phyloP scores from a whole-genome alignment of 768 basidiomycete species.

The Amanita brunnescens region DNA sequence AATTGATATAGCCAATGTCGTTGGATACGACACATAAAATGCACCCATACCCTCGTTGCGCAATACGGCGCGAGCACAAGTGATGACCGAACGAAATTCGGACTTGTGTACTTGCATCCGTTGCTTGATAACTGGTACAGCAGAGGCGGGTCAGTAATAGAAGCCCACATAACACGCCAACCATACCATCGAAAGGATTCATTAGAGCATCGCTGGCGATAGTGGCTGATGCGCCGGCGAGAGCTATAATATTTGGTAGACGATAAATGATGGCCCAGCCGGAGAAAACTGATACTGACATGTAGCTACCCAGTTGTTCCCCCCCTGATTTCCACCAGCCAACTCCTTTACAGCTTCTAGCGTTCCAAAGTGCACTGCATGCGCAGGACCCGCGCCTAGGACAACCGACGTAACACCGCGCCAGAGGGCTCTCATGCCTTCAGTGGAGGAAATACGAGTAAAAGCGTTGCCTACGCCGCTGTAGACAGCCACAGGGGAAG shows the following conservation, averaged over 20 bases:
- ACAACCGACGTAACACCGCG: constrained; percentile 94
- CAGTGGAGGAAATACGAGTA: constrained; percentile 86
- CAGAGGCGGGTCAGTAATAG: constrained; percentile 9
- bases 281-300: constrained; percentile 42
- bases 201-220: constrained; percentile 95
- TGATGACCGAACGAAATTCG: constrained; percentile 76
- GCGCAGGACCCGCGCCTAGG: constrained; percentile 94
- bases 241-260: constrained; percentile 36
- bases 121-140: constrained; percentile 86
- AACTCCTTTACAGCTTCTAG: constrained; percentile 94
- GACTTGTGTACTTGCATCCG: constrained; percentile 98
- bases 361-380: constrained; percentile 95
- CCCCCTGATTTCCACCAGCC: constrained; percentile 73
- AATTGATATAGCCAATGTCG: constrained; percentile 92
- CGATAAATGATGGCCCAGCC: background rate
- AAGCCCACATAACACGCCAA: background rate
- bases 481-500: constrained; percentile 80
- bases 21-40: constrained; percentile 98
- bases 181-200: constrained; percentile 98
- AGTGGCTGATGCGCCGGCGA: constrained; percentile 92
- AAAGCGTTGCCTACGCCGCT: constrained; percentile 87
- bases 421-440: constrained; percentile 89
- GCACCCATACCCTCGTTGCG: constrained; percentile 77
- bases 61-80: constrained; percentile 83
- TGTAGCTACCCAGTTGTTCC: constrained; percentile 82